These are phyloP conservation scores for Ehretia macrophylla DNA, from an alignment of 257 asterid species.

Conservation along the genomic window DNA sequence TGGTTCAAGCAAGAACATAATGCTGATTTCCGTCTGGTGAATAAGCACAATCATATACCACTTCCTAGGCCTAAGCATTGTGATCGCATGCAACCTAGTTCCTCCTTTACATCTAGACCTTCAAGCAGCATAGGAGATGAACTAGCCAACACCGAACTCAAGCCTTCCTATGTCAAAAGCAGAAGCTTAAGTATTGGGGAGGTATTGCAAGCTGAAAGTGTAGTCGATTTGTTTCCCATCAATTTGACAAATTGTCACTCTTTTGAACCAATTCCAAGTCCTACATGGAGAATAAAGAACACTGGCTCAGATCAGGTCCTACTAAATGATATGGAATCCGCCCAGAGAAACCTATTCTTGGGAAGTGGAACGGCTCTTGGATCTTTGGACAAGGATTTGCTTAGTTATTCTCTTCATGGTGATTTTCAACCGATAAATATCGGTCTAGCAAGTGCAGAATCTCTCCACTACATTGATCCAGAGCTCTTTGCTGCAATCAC, in stretches of 20 bases:
- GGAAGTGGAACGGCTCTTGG: slow-evolving; percentile 32
- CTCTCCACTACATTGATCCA: slow-evolving; percentile 31
- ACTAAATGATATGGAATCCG: slow-evolving; percentile 28
- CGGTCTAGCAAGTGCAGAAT: slow-evolving; percentile 26
- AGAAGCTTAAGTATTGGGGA: slow-evolving; percentile 20
- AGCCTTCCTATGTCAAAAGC: slow-evolving; percentile 22
- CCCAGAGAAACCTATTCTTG: slow-evolving; percentile 24
- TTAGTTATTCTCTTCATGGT: slow-evolving; percentile 27
- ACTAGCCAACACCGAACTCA: slow-evolving; percentile 9
- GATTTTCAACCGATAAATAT: slow-evolving; percentile 28
- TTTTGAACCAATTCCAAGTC: slow-evolving; percentile 26
- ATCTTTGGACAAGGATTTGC: slow-evolving; percentile 43
- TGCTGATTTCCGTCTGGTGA: slow-evolving; percentile 24
- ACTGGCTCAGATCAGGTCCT: slow-evolving; percentile 30
- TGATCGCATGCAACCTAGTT: slow-evolving; percentile 16
- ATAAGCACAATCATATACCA: slow-evolving; percentile 23
- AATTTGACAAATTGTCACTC: slow-evolving; percentile 20
- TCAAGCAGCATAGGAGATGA: slow-evolving; percentile 18
- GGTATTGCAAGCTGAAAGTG: slow-evolving; percentile 26
- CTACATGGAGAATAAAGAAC: slow-evolving; percentile 36
- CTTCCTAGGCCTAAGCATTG: slow-evolving; percentile 16
- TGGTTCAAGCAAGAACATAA: slow-evolving; percentile 35
- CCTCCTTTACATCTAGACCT: slow-evolving; percentile 12
- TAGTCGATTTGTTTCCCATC: slow-evolving; percentile 29
- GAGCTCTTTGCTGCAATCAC: slow-evolving; percentile 40